Evolutionary conservation across 768 basidiomycete species (phyloP), one percentile per base, ranked within the genome.

Genomic region (Phylloporus sp.): DNA sequence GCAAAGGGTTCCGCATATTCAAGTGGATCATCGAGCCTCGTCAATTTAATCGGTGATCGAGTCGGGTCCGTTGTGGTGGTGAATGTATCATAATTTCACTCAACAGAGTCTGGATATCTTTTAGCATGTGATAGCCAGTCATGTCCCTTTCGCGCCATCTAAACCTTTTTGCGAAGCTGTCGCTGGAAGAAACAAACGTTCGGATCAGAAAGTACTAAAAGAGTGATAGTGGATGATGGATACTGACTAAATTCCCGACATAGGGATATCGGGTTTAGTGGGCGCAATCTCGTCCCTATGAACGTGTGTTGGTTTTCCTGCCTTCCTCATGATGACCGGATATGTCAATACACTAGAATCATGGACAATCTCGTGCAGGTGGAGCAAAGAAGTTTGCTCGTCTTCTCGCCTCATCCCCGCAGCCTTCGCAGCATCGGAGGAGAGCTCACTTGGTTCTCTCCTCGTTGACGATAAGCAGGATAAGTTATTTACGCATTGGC

Each of bases 21-120:
- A 20, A 32, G 26, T 39, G 16, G 36, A 28, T 40, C 12, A 20
- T 36, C 31, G 32, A 23, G 24, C 18, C 40, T 24, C 20, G 24
- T 52, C 46, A 10, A 28, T 23, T 16, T 15, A 13, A 24, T 46
- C 53, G 53, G 62, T 5, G 41, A 52, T 52, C 51, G 54, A 42
- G 38, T 26, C 47, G 45, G 47, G 10, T 20, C 38, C 44, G 41
- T 35, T 38, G 20, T 13, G 24, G 38, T 41, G 50, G 49, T 35
- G 43, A 48, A 49, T 43, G 31, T 41, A 35, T 34, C 32, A 13
- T 26, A 4, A 29, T 47, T 42, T 44, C 24, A 26, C 38, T 20
- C 7, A 11, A 10, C n/a, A 27, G n/a, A n/a, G n/a, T n/a, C n/a
- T n/a, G n/a, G n/a, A 50, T 56, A 45, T 39, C 35, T 44, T 23